Base-by-base conservation (phyloP, 179 eudicot genomes). In the Dionaea muscipula region DNA sequence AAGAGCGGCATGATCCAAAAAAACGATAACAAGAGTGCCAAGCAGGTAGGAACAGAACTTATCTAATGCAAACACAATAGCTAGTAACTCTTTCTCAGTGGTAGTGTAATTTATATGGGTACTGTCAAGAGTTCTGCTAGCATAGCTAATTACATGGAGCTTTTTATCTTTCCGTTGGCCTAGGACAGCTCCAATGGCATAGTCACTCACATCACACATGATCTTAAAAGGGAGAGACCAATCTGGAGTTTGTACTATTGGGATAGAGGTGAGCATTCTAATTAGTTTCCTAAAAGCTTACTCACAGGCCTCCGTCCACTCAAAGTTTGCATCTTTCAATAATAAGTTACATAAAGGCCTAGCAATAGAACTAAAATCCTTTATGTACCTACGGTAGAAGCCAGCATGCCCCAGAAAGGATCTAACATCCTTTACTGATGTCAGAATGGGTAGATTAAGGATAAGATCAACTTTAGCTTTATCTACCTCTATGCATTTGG, bases 41-140 rank as follows among this genome's bases (percentile, higher is more conserved):
- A 26, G 24, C 20, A 51, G 26, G 26, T 51, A 51, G 13, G 23
- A 26, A 1, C 55, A 13, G 17, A 51, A 10, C 16, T 51, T 51
- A 1, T 51, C 38, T 26, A 51, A 27, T 9, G 55, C 19, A 17
- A 27, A 51, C 8, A 27, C 55, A 51, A 27, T 33, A 13, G 21
- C 55, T n/a, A 27, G 15, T 5, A 51, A 11, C 17, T 26, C 55
- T 17, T 51, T 51, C n/a, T 51, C 20, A n/a, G 38, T 27, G 19
- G 39, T 51, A n/a, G 38, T 25, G 13, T 51, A 51, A 19, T 51
- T 51, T 10, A 11, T 2, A 3, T 48, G 53, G 53, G 33, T 56
- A 36, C 16, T 26, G 17, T 19, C 51, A 7, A 47, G 26, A 23
- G 26, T 23, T 17, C 17, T 47, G 3, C 51, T 47, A 15, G 36